Conservation (phyloP, 305 asterid genomes). For the Plantago coronopus region DNA sequence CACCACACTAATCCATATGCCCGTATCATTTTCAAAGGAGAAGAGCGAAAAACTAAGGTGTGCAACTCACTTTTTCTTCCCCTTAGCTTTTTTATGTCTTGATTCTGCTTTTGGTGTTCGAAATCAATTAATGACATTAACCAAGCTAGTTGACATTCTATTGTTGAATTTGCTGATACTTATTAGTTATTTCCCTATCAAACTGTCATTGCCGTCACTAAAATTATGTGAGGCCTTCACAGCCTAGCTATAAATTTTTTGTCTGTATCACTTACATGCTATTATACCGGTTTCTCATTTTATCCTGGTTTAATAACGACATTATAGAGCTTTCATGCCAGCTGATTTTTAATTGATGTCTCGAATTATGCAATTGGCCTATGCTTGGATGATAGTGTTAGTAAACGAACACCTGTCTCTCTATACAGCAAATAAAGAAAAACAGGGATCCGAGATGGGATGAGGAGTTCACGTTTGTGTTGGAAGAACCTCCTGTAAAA, state of each 20-base stretch:
- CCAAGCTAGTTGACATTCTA: neutral
- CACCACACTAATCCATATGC: slow-evolving; percentile 97
- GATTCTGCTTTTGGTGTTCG: too few relatives aligned
- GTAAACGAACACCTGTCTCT: neutral
- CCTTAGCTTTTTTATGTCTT: neutral
- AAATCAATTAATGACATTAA: neutral
- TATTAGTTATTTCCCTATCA: neutral
- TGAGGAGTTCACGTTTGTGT: slow-evolving; percentile 69
- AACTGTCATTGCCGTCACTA: neutral
- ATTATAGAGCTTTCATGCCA: neutral
- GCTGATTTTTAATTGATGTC: slow-evolving; percentile 9
- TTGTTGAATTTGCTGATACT: neutral
- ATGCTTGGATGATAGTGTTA: neutral
- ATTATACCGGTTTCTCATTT: neutral
- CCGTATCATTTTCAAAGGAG: slow-evolving; percentile 71
- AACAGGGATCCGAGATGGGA: slow-evolving; percentile 98
- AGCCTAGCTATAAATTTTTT: neutral
- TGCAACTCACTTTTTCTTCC: slow-evolving; percentile 14
- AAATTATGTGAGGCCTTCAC: neutral
- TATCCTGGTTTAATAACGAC: neutral
- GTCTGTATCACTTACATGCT: too few relatives aligned
- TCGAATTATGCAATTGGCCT: neutral
- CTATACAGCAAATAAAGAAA: slow-evolving; percentile 81
- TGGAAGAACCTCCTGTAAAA: slow-evolving; percentile 83
- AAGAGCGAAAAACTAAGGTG: slow-evolving; percentile 96